Evolutionary conservation across 2,329 filamentous ascomycete species (phyloP), one percentile per base, ranked within the genome.

Genomic region (Acephala macrosclerotiorum): DNA sequence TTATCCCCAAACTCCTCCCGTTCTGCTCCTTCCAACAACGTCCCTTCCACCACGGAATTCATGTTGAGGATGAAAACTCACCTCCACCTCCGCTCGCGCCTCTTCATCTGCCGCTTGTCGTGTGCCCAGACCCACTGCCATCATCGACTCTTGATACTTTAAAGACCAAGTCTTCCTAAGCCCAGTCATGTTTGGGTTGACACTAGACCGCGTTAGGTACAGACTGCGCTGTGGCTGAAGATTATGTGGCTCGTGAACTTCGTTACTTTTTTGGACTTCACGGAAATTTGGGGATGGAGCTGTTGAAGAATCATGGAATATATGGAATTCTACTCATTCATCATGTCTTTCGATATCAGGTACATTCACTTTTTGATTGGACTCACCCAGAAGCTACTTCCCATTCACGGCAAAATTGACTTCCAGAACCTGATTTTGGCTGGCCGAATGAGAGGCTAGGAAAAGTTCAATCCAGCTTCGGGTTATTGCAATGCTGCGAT

Each of bases 51-150:
- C 38, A 9, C 22, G 36, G 26, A 35, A 56, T 33, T 22, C 22
- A 40, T 16, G 33, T 22, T 51, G 33, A 40, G 29, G 14, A 53
- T 42, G 55, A 38, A 29, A 22, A 58, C 63, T 65, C 51, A 70
- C 65, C 71, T 91, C 89, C 62, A 91, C 89, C 77, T 91, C 89
- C 55, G 89, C 89, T 64, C 87, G 83, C 53, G 88, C 87, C 79
- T 91, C 88, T 76, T 91, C 89, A 73, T 91, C 89, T 29, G 74
- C 75, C 25, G 75, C 73, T 59, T 76, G 74, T 61, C 74, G 67
- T 26, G 73, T 67, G 51, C 70, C 74, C 47, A 73, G 62, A 62
- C 70, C 69, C 22, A 76, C 65, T 22, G 74, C 71, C 74, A 76
- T 76, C 55, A 70, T 73, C 40, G 67, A 66, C 40, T 72, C 68